These are phyloP conservation scores for Sclerotinia borealis DNA, from an alignment of 2,329 filamentous ascomycete genomes.

Conservation along the genomic window DNA sequence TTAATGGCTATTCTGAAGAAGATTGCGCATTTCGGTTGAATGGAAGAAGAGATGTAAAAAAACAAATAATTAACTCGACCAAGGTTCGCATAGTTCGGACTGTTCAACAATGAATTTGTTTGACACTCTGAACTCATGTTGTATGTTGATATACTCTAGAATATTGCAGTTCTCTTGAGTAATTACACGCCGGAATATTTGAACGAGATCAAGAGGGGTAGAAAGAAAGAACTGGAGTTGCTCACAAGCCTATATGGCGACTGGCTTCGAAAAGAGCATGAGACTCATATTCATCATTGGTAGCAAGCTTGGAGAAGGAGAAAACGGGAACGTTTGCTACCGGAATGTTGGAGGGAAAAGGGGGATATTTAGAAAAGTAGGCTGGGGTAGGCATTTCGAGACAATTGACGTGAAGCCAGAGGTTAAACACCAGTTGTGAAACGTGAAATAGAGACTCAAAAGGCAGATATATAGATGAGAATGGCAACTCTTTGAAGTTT, in stretches of 20 bases:
- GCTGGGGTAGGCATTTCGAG: neutral
- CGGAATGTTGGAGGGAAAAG: neutral
- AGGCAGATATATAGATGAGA: neutral
- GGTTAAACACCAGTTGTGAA: neutral
- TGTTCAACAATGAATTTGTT: neutral
- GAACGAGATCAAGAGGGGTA: neutral
- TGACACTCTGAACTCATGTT: neutral
- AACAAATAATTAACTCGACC: neutral
- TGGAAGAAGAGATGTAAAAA: neutral
- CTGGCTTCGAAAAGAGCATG: neutral
- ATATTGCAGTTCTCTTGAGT: neutral
- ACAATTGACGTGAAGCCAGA: neutral
- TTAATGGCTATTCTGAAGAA: neutral
- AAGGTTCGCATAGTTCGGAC: neutral
- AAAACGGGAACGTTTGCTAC: neutral
- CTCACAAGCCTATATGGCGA: slow-evolving; percentile 2
- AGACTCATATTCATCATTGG: neutral
- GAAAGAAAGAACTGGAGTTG: neutral
- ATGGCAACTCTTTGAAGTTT: neutral
- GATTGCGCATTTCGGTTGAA: neutral
- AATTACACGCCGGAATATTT: neutral
- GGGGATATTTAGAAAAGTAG: neutral
- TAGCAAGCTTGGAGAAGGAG: neutral
- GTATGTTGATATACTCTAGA: neutral
- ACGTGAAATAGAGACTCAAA: too few relatives aligned